These are phyloP conservation scores for Trichomonascaceae sp. DNA, from an alignment of 1,139 yeast species.

Conservation along the genomic window DNA sequence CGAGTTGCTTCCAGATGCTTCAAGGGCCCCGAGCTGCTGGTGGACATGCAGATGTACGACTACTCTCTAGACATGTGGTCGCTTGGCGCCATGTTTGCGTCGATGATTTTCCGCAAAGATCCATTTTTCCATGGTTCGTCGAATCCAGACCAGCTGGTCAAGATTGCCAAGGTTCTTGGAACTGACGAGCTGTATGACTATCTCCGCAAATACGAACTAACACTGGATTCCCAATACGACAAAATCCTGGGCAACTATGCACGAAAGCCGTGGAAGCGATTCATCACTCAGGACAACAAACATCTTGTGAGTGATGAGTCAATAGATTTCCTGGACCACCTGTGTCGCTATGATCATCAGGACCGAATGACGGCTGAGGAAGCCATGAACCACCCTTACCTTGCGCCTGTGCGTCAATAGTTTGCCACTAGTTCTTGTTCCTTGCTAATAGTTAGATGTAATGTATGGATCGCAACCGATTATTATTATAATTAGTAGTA, in stretches of 20 bases:
- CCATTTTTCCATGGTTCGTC: slow-evolving; percentile 97
- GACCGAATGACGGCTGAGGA: slow-evolving; percentile 89
- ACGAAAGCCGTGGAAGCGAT: slow-evolving; percentile 79
- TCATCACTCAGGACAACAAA: slow-evolving; percentile 62
- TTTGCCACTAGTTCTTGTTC: no score
- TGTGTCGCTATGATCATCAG: slow-evolving; percentile 87
- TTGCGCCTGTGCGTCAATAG: slow-evolving; percentile 29
- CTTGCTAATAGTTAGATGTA: no score
- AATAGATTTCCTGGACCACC: slow-evolving; percentile 68
- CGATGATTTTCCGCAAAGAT: slow-evolving; percentile 89
- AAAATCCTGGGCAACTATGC: slow-evolving; percentile 62
- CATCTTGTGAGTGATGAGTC: slow-evolving; percentile 59
- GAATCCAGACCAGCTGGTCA: slow-evolving; percentile 90
- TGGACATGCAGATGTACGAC: slow-evolving; percentile 88
- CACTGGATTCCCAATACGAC: slow-evolving; percentile 70
- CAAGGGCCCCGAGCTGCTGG: slow-evolving; percentile 93
- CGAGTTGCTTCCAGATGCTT: slow-evolving; percentile 97
- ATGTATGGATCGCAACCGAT: background rate
- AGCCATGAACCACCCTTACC: slow-evolving; percentile 81
- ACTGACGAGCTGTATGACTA: slow-evolving; percentile 71
- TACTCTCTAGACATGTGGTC: slow-evolving; percentile 96
- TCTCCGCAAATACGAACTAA: slow-evolving; percentile 61
- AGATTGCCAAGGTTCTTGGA: slow-evolving; percentile 87
- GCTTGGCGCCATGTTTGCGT: slow-evolving; percentile 95
- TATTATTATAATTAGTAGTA: background rate